These are phyloP conservation scores for Penicillium sp. DNA, from an alignment of 2,329 filamentous ascomycete genomes.

Conservation along the genomic window DNA sequence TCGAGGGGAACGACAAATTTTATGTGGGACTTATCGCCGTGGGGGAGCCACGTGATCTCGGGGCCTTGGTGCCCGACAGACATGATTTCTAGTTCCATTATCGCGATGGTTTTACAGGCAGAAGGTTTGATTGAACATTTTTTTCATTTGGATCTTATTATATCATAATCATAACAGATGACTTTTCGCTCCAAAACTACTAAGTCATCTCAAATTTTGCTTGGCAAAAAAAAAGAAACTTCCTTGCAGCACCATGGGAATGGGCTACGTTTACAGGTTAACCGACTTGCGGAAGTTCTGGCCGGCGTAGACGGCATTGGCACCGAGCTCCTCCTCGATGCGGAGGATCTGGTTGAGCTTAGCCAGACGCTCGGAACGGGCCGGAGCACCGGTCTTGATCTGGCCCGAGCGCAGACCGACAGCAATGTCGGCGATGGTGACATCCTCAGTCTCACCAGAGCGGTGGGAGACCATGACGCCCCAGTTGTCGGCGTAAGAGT, in stretches of 20 bases:
- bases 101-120: background rate
- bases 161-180: slow-evolving; percentile 26
- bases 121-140: slow-evolving; percentile 7
- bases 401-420: slow-evolving; percentile 94
- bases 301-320: slow-evolving; percentile 86
- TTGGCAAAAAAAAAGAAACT: background rate
- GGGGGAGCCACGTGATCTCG: slow-evolving; percentile 21
- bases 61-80: slow-evolving; percentile 18
- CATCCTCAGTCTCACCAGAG: slow-evolving; percentile 98
- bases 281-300: slow-evolving; percentile 85
- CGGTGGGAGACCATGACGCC: slow-evolving; percentile 99
- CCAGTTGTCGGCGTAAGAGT: slow-evolving; percentile 92
- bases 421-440: slow-evolving; percentile 96
- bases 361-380: slow-evolving; percentile 93
- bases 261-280: slow-evolving; percentile 61
- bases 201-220: slow-evolving; percentile 16
- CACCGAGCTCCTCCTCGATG: slow-evolving; percentile 97
- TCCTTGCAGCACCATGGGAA: background rate
- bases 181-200: slow-evolving; percentile 7
- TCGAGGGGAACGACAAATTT: slow-evolving; percentile 25
- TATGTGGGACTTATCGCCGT: slow-evolving; percentile 26
- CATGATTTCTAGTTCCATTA: too few relatives aligned
- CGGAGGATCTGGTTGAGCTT: slow-evolving; percentile 99
- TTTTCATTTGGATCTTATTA: slow-evolving; percentile 23
- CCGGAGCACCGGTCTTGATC: slow-evolving; percentile 98